Evolutionary conservation across 441 rosid genomes (phyloP).

Genomic region (Euphorbia corollata): DNA sequence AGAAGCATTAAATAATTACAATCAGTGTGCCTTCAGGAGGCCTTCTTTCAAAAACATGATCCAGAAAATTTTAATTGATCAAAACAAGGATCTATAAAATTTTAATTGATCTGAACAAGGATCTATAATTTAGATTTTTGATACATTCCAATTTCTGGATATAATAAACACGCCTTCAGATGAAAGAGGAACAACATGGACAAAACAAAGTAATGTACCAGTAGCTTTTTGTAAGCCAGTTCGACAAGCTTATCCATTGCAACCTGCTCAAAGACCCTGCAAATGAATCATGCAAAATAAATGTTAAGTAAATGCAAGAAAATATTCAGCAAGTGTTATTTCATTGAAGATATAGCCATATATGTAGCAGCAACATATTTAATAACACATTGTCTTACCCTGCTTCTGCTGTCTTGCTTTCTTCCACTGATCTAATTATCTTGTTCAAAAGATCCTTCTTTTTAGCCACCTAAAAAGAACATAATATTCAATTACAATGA

Average conservation of each 20-base stretch:
- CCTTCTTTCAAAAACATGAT: not conserved
- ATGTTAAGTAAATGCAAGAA: constrained; percentile 7
- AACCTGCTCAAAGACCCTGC: constrained; percentile 46
- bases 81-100: not conserved
- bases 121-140: not conserved
- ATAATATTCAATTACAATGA: not conserved
- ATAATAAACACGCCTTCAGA: not conserved
- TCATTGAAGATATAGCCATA: not conserved
- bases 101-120: not conserved
- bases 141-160: not conserved
- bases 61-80: not conserved
- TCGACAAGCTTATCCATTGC: constrained; percentile 56
- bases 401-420: constrained; percentile 29
- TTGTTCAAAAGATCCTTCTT: constrained; percentile 34
- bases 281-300: constrained; percentile 10
- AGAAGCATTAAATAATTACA: constrained; percentile 3
- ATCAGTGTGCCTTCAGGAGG: not conserved
- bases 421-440: constrained; percentile 30
- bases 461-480: constrained; percentile 30
- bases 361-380: constrained; percentile 8
- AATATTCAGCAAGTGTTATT: not conserved
- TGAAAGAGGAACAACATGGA: not conserved
- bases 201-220: constrained; percentile 28
- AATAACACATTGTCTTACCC: constrained; percentile 26
- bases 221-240: constrained; percentile 43